Conservation (phyloP, 73 alveolate species). For the Paramecium pentaurelia region DNA sequence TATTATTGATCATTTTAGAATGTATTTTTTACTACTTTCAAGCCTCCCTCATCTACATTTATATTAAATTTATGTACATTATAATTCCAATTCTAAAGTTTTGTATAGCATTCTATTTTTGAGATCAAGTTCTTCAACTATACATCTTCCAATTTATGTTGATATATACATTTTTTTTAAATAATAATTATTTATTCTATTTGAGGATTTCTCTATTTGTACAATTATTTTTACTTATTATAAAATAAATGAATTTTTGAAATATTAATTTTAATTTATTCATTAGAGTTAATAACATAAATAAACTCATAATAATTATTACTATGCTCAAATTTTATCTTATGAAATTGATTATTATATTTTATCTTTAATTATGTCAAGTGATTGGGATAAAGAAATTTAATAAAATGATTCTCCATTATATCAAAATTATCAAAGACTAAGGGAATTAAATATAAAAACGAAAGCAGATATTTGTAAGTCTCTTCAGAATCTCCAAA, state of each 20-base stretch:
- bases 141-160: not conserved
- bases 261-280: not conserved
- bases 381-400: not conserved
- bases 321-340: not conserved
- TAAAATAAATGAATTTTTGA: not conserved
- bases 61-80: not conserved
- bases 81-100: not conserved
- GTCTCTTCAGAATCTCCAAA: not conserved
- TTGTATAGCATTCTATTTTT: not conserved
- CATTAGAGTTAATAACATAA: no score
- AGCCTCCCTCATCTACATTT: not conserved
- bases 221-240: not conserved
- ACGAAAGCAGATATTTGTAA: not conserved
- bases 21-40: not conserved
- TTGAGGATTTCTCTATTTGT: not conserved
- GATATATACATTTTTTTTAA: not conserved
- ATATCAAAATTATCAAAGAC: not conserved
- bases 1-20: not conserved
- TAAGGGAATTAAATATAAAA: not conserved
- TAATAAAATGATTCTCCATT: conserved; percentile 2
- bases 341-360: not conserved
- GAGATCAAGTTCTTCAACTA: not conserved
- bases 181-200: not conserved
- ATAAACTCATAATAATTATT: not conserved
- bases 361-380: not conserved